Percentiles rank a stretch among this genome's conserved stretches.
Evolutionary conservation across 176 grass and related monocot species (phyloP).

Genomic region (Tuctoria greenei): DNA sequence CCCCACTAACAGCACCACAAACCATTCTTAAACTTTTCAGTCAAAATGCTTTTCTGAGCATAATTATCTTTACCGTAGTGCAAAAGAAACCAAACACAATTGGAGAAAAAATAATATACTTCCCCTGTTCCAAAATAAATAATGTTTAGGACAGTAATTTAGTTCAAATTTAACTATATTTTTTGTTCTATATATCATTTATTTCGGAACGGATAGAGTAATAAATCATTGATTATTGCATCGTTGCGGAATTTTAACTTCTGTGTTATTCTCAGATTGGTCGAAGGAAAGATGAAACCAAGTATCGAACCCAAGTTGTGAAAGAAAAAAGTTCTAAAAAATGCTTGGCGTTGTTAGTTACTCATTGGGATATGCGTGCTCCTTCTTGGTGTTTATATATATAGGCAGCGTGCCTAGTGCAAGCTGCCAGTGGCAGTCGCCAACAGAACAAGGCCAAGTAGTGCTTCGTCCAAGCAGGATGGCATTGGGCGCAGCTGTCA

Average conservation of each 20-base stretch:
- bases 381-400: neutral
- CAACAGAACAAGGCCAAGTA: slow-evolving; percentile 8
- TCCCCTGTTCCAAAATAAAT: too few species aligned
- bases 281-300: neutral
- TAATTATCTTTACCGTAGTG: neutral
- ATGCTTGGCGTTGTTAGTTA: neutral
- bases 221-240: neutral
- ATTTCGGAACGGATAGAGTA: too few species aligned
- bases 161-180: too few species aligned
- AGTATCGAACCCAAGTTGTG: neutral
- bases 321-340: neutral
- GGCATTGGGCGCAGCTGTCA: neutral
- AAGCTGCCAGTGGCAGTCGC: slow-evolving; percentile 25
- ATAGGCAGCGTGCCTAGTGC: neutral
- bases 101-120: too few species aligned
- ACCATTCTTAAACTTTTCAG: slow-evolving; percentile 35
- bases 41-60: slow-evolving; percentile 24
- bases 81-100: neutral
- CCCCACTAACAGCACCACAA: slow-evolving; percentile 27
- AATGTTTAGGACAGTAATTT: too few species aligned
- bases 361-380: neutral
- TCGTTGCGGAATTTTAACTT: too few species aligned
- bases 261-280: neutral
- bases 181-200: too few species aligned
- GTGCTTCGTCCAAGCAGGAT: slow-evolving; percentile 7